Base-by-base conservation (phyloP, 2,329 filamentous ascomycete genomes). In the Ophiostoma perfectum region DNA sequence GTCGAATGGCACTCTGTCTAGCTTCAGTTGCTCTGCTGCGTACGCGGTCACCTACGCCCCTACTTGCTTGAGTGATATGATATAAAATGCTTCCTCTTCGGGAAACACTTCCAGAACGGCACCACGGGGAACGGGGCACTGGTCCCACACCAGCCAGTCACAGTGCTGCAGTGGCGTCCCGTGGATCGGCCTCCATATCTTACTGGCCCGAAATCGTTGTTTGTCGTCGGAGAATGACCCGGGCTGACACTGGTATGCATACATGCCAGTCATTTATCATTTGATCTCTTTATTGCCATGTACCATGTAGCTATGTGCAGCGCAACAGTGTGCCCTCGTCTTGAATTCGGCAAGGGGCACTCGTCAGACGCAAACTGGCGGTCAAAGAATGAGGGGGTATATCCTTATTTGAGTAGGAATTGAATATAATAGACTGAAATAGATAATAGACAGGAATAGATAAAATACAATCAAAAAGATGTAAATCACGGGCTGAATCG, bases 141-240 rank as follows among this genome's bases (percentile, higher is more conserved):
- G 16, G 42, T 27, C 47, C 68, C 65, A 60, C 68, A 16, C 52
- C 39, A 66, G 64, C 71, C 71, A 72, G 66, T 72, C 69, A 70
- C 44, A 69, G 63, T 41, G 45, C 67, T 36, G 55, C 49, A 55
- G 70, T 49, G 39, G 68, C 67, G 69, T 68, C 71, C 69, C 72
- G 72, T 73, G 72, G 70, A 71, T 67, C 64, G 64, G 70, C 64
- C 64, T 66, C 67, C 65, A 45, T 55, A 45, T 66, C 66, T 68
- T 64, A 73, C 71, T 73, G 72, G 72, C 66, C 65, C 60, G 49
- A 60, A 16, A 52, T 69, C 65, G 60, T 66, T 42, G 16, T 39
- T 27, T 14, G 38, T 64, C 63, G 63, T 18, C 41, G 64, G n/a
- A 49, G 44, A 38, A 52, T 63, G n/a, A 18, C 60, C 60, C 60